phyloP scores from a whole-genome alignment of 345 rosid genomes.

The Syzygium grande region DNA sequence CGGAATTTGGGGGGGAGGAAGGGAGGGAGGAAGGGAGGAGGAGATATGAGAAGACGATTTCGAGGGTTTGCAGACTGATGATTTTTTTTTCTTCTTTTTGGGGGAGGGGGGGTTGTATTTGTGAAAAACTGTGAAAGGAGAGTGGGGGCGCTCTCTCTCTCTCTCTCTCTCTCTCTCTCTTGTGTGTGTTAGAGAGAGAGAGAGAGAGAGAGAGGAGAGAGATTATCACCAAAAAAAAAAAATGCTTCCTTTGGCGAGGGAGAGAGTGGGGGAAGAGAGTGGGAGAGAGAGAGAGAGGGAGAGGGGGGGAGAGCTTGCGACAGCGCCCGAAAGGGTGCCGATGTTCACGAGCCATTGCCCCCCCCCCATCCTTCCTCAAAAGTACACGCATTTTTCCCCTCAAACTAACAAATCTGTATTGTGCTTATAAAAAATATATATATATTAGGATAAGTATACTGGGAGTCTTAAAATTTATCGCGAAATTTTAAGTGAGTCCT shows the following conservation, averaged over 20 bases:
- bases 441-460: too few species aligned
- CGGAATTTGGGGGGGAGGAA: neutral
- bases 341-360: neutral
- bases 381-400: neutral
- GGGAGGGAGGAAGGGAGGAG: neutral
- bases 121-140: neutral
- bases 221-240: too few species aligned
- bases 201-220: neutral
- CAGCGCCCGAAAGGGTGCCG: neutral
- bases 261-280: neutral
- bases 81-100: neutral
- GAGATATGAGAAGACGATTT: neutral
- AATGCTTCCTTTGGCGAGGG: neutral
- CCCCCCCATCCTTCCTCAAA: neutral
- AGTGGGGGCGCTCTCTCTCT: neutral
- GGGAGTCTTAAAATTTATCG: too few species aligned
- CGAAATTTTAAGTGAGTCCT: too few species aligned
- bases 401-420: neutral
- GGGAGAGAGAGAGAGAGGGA: too few species aligned
- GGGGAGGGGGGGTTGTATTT: neutral
- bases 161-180: too few species aligned
- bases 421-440: too few species aligned
- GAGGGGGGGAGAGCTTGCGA: neutral
- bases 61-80: neutral
- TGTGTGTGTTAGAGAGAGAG: neutral